phyloP scores from a whole-genome alignment of 371 early-diverging fungal genomes.

The Zychaea mexicana region DNA sequence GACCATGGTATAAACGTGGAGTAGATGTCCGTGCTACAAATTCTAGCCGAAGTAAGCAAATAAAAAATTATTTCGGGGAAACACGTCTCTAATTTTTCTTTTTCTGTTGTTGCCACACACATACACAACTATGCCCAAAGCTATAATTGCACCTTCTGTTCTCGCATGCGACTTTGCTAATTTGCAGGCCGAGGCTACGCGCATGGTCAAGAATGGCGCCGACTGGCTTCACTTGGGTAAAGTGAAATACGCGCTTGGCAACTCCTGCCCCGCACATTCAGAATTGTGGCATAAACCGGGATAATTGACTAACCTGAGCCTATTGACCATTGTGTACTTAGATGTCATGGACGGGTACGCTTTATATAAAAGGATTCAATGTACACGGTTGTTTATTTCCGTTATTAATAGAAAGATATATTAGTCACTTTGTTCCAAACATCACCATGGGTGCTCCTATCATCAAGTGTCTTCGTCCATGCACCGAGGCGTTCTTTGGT shows the following conservation, averaged over 20 bases:
- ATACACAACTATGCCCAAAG: conserved; percentile 55
- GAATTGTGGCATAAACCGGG: too few relatives aligned
- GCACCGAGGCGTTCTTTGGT: conserved; percentile 90
- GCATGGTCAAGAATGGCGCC: conserved; percentile 90
- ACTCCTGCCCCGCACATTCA: too few relatives aligned
- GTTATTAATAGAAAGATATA: neutral
- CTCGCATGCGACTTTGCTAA: conserved; percentile 93
- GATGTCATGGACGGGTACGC: conserved; percentile 87
- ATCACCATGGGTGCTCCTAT: conserved; percentile 96
- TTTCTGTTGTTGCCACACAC: neutral
- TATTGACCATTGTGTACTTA: conserved; percentile 22
- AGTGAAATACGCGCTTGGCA: conserved; percentile 1
- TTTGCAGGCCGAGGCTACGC: conserved; percentile 85
- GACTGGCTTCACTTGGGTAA: conserved; percentile 95
- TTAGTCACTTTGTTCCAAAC: conserved; percentile 97
- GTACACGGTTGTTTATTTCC: neutral
- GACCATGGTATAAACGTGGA: neutral
- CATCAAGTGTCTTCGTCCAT: conserved; percentile 84
- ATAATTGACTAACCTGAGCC: neutral
- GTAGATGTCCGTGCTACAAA: neutral
- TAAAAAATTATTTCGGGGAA: conserved; percentile 5
- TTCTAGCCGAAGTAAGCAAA: too few relatives aligned
- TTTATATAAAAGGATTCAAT: too few relatives aligned
- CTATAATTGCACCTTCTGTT: conserved; percentile 91
- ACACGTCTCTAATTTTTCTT: neutral